A percentile compares a stretch with the other conserved stretches of the same genome.
Evolutionary conservation across 495 filamentous ascomycete genomes (phyloP).

Genomic region (Aspergillus kassunensis): DNA sequence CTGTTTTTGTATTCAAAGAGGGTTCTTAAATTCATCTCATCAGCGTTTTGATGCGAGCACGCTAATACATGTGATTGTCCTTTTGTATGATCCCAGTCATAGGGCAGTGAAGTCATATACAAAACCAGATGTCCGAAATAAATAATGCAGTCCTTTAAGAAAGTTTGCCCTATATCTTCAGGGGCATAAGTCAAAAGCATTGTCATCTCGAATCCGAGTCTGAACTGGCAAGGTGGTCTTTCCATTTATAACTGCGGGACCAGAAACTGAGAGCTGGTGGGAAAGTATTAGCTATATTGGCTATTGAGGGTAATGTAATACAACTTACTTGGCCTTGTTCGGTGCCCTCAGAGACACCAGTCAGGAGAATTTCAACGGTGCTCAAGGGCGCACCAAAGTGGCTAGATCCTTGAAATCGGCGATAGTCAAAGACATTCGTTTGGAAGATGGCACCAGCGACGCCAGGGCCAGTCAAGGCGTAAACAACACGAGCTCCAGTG

Average conservation of each 20-base stretch:
- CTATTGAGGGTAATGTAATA: background rate
- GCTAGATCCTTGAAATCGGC: slow-evolving; percentile 50
- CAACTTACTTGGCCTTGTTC: slow-evolving; percentile 61
- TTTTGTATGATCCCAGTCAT: no score
- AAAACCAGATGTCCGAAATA: slow-evolving; percentile 1
- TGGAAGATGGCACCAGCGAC: slow-evolving; percentile 84
- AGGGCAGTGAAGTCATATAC: background rate
- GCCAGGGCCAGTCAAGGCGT: slow-evolving; percentile 74
- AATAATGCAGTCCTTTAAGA: background rate
- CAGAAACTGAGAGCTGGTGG: slow-evolving; percentile 37
- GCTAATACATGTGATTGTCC: slow-evolving; percentile 6
- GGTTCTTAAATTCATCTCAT: slow-evolving; percentile 11
- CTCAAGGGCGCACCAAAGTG: slow-evolving; percentile 85
- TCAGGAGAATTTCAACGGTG: slow-evolving; percentile 71
- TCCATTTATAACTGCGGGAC: slow-evolving; percentile 36
- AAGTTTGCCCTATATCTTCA: background rate
- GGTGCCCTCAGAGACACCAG: slow-evolving; percentile 51
- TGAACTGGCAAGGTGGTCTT: slow-evolving; percentile 26
- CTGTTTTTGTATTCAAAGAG: slow-evolving; percentile 21
- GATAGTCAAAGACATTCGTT: slow-evolving; percentile 84
- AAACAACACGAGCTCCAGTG: slow-evolving; percentile 75
- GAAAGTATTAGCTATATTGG: background rate
- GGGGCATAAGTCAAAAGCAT: slow-evolving; percentile 33
- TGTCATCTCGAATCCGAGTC: slow-evolving; percentile 38
- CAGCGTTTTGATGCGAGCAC: background rate